A percentile compares a stretch with the other conserved stretches of the same genome.
Evolutionary conservation across 225 moss, liverwort and hornwort genomes (phyloP).

Genomic region (Pseudisothecium myosuroides): DNA sequence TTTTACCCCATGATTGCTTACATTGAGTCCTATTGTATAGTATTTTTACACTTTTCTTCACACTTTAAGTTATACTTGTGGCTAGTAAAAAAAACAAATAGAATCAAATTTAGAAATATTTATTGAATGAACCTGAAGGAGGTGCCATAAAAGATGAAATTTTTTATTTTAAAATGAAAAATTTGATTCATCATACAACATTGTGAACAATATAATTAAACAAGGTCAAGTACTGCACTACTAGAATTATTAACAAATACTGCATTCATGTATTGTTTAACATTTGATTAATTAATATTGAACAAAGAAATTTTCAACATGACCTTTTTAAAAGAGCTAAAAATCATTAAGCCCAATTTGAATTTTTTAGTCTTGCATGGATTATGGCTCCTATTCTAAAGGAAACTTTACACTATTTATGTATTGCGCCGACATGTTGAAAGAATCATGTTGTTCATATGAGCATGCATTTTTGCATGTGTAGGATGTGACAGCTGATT

Average conservation of each 20-base stretch:
- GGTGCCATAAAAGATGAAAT: neutral
- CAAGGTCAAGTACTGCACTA: accelerated
- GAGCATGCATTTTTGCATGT: neutral
- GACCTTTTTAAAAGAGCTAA: neutral
- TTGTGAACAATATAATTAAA: neutral
- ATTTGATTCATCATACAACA: neutral
- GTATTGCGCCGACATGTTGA: accelerated
- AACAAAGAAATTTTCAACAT: neutral
- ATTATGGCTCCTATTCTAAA: neutral
- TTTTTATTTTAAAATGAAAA: neutral
- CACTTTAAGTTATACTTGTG: neutral
- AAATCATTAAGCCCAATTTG: neutral
- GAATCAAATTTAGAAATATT: neutral
- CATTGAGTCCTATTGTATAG: neutral
- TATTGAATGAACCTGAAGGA: neutral
- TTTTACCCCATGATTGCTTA: too few relatives aligned
- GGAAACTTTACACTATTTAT: neutral
- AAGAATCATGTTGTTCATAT: neutral
- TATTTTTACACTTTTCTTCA: neutral
- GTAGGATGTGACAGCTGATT: slow-evolving; percentile 25
- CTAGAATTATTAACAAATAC: neutral
- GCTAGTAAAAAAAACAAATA: too few relatives aligned
- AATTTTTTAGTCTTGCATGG: accelerated
- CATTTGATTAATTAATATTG: neutral
- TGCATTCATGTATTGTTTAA: too few relatives aligned